These are phyloP conservation scores for Xerocomellus intermedius DNA, from an alignment of 768 basidiomycete genomes.

Conservation along the genomic window DNA sequence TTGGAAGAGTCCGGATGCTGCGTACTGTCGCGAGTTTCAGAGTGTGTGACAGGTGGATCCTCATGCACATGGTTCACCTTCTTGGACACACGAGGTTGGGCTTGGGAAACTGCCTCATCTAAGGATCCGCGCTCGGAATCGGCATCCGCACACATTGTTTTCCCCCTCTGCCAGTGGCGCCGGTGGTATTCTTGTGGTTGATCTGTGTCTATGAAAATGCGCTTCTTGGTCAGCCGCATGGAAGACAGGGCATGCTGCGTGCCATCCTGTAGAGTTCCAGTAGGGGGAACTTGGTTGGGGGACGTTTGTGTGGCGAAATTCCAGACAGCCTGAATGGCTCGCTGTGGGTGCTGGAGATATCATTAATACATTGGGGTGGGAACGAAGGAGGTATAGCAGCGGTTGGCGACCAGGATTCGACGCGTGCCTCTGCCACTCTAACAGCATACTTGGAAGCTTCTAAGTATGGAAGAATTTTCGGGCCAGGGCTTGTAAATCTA, in stretches of 20 bases:
- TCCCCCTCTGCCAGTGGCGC: conserved; percentile 37
- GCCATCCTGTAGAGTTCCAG: conserved; percentile 20
- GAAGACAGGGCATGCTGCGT: conserved; percentile 34
- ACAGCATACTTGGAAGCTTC: conserved; percentile 9
- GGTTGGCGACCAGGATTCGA: conserved; percentile 7
- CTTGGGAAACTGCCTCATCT: conserved; percentile 12
- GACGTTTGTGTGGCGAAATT: conserved; percentile 43
- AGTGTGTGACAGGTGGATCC: conserved; percentile 2
- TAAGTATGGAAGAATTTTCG: conserved; percentile 8
- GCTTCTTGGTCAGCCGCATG: conserved; percentile 47
- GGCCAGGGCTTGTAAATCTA: conserved; percentile 28
- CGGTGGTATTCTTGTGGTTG: conserved; percentile 17
- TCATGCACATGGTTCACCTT: not conserved
- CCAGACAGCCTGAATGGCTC: conserved; percentile 47
- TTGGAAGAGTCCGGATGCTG: conserved; percentile 5
- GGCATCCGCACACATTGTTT: conserved; percentile 14
- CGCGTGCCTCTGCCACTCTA: conserved; percentile 5
- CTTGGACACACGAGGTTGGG: not conserved
- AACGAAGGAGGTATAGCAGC: not conserved
- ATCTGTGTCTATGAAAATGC: conserved; percentile 36
- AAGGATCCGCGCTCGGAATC: conserved; percentile 17
- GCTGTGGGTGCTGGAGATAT: not conserved
- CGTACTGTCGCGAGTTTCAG: conserved; percentile 4
- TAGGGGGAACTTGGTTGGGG: conserved; percentile 5
- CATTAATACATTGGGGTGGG: not conserved